Evolutionary conservation across 176 grass and related monocot genomes (phyloP), one percentile per base, ranked within the genome.

Genomic region (Rhynchospora tenuis): DNA sequence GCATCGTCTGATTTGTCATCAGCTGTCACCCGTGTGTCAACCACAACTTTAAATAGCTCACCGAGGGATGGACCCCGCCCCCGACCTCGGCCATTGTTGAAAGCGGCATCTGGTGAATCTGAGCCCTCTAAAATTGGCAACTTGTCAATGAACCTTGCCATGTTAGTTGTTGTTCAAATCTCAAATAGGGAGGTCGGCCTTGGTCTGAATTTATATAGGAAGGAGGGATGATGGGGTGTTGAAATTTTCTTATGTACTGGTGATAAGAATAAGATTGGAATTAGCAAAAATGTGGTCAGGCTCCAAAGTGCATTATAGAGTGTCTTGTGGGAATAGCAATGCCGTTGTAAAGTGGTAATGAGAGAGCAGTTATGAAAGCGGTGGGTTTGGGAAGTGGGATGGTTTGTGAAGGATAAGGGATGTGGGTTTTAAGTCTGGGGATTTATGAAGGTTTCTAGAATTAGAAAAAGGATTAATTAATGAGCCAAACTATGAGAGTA

Each of bases 11-110:
- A 45, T 52, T 62, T 73, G 3, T 14, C 61, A 15, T 57, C 71
- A 85, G 81, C 85, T 6, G 56, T 84, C 26, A 62, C 38, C 22
- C 69, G 89, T 8, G 88, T 90, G 1, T 93, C 94, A 43, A 87
- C 90, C 44, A 97, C 91, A 84, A 84, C 90, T 55, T 91, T 84
- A 75, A 97, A 89, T 64, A 97, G 89, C 85, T 97, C 84, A 15
- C 85, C 85, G 17, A 94, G 88, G 11, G 91, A 88, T 1, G 85
- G 86, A 45, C 88, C 88, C 26, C 84, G 60, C 12, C 11, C 59
- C 5, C 78, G 43, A 59, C 60, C 27, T 83, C 70, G 66, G 11
- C 86, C 0, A 79, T 63, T 19, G 20, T 12, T 20, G 67, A 64
- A 9, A 50, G 68, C 0, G 24, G 70, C 45, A 45, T 24, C 14